Conservation (phyloP, 768 basidiomycete genomes). For the Hygrocybe punicea region DNA sequence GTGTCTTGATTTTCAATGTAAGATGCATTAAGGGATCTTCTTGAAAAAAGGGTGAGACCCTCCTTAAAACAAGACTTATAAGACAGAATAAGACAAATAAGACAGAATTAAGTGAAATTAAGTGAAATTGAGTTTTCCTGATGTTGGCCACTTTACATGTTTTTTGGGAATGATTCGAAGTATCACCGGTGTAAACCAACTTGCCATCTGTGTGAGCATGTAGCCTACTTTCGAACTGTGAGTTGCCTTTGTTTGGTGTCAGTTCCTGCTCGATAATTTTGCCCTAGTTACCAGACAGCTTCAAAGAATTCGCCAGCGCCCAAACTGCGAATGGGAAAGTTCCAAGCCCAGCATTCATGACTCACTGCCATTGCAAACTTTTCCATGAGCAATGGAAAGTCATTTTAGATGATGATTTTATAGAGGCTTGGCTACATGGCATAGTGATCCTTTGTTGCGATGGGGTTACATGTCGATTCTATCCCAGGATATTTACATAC, state of each 20-base stretch:
- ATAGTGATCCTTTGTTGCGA: constrained; percentile 23
- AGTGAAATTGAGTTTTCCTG: too few relatives aligned
- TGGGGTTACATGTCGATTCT: constrained; percentile 17
- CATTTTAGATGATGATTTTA: constrained; percentile 22
- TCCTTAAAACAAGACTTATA: too few relatives aligned
- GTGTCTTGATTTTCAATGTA: too few relatives aligned
- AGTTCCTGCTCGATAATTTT: neutral
- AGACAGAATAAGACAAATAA: too few relatives aligned
- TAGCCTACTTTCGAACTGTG: constrained; percentile 9
- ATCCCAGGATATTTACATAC: constrained; percentile 23
- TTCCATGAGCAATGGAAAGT: constrained; percentile 25
- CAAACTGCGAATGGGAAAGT: neutral
- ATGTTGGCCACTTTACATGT: constrained; percentile 15
- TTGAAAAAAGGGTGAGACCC: too few relatives aligned
- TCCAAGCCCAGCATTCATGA: neutral
- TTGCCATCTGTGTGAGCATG: constrained; percentile 15
- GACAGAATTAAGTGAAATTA: too few relatives aligned
- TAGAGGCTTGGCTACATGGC: constrained; percentile 21
- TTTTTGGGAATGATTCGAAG: constrained; percentile 14
- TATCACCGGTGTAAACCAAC: constrained; percentile 16
- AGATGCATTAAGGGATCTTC: too few relatives aligned
- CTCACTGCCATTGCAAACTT: constrained; percentile 13
- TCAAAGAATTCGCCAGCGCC: constrained; percentile 1
- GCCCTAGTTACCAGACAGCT: constrained; percentile 8
- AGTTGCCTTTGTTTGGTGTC: neutral